A percentile compares a stretch with the other conserved stretches of the same genome.
These are phyloP conservation scores for Ceratocystiopsis sp. DNA, from an alignment of 2,329 filamentous ascomycete genomes.

Conservation along the genomic window DNA sequence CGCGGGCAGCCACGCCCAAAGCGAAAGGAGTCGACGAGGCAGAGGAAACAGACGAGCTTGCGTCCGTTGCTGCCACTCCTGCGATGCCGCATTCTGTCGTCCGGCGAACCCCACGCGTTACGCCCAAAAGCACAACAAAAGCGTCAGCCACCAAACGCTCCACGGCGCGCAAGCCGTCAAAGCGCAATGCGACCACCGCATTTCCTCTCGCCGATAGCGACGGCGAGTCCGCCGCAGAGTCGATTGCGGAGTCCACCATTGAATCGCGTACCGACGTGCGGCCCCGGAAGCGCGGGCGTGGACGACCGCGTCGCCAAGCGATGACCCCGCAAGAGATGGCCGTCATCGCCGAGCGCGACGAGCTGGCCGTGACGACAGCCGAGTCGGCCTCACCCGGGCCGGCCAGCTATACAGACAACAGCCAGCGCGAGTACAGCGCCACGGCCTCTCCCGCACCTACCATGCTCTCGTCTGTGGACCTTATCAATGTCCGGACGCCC, in stretches of 20 bases:
- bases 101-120: background rate
- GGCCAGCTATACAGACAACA: background rate
- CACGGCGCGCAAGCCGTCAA: background rate
- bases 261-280: slow-evolving; percentile 6
- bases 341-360: slow-evolving; percentile 9
- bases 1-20: slow-evolving; percentile 10
- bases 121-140: background rate
- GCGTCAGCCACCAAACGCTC: background rate
- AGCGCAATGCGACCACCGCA: background rate
- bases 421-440: background rate
- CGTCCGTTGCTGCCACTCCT: background rate
- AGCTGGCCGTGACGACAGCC: background rate
- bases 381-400: slow-evolving; percentile 2
- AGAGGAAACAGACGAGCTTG: slow-evolving; percentile 13
- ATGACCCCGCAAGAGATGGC: slow-evolving; percentile 13
- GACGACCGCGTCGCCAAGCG: slow-evolving; percentile 15
- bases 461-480: slow-evolving; percentile 5
- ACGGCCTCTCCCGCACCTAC: slow-evolving; percentile 4
- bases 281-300: slow-evolving; percentile 14
- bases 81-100: background rate
- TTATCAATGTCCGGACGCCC: slow-evolving; percentile 6
- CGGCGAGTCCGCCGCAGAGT: background rate
- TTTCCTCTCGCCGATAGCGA: background rate
- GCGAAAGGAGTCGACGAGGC: slow-evolving; percentile 9
- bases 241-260: too few relatives aligned